Conservation (phyloP, 2,329 filamentous ascomycete genomes). For the Orbilia brochopaga region DNA sequence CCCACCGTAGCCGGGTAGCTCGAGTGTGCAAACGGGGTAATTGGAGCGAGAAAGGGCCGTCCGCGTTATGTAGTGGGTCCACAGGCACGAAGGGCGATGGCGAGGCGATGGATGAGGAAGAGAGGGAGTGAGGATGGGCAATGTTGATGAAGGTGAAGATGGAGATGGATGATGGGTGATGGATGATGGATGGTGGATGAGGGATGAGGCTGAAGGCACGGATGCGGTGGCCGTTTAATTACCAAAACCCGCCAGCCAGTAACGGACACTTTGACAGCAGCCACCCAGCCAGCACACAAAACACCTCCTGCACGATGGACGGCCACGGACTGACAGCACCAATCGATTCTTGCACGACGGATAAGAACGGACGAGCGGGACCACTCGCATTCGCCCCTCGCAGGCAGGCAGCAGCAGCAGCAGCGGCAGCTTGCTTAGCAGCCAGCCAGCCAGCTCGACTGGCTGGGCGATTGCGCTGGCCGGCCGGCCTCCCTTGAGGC, state of each 20-base stretch:
- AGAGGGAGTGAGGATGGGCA: conserved; percentile 7
- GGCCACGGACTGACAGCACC: not conserved
- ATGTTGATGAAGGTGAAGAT: conserved; percentile 17
- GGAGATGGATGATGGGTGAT: conserved; percentile 14
- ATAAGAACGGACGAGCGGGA: conserved; percentile 4
- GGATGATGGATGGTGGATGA: not conserved
- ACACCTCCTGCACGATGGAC: not conserved
- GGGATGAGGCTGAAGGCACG: conserved; percentile 20
- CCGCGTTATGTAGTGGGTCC: not conserved
- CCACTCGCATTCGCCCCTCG: not conserved
- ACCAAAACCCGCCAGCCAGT: conserved; percentile 22
- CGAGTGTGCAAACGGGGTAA: conserved; percentile 7
- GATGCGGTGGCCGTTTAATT: conserved; percentile 45
- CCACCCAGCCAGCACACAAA: conserved; percentile 42
- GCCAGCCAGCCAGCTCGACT: no score
- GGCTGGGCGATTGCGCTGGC: no score
- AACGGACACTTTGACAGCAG: conserved; percentile 26
- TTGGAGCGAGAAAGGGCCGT: conserved; percentile 8
- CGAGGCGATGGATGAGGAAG: conserved; percentile 1
- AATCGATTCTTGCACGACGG: not conserved
- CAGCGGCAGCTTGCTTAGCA: no score
- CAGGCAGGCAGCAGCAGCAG: not conserved
- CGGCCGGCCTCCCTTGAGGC: no score
- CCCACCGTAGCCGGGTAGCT: conserved; percentile 35
- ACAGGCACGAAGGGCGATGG: conserved; percentile 9